Base-by-base conservation (phyloP, 306 rosid genomes). In the Glycine soja region DNA sequence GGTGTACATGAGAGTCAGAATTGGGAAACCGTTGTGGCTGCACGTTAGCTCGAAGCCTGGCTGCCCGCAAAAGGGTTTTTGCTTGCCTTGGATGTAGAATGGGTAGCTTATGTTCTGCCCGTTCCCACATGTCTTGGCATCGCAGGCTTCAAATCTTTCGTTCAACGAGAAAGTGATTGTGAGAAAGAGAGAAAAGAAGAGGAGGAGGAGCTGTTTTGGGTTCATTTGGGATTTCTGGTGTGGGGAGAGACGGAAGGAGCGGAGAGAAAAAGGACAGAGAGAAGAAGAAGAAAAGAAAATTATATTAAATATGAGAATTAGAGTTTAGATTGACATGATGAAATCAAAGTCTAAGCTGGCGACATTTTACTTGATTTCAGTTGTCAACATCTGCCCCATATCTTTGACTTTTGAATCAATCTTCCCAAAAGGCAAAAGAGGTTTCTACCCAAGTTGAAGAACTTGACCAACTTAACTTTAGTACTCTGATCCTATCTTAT, bases 41-140 rank as follows among this genome's bases (percentile, higher is more conserved):
- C 95, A 91, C 2, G 68, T 10, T 40, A 91, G 16, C 0, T 3
- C 12, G n/a, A 89, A 89, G 24, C 88, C 59, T 7, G 88, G 89
- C 30, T 71, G 67, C 3, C 95, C 95, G 7, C 95, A 87, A 8
- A 1, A 82, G 13, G 18, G 0, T 2, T 61, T 0, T 70, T 89
- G 88, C 18, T 0, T 46, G 6, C 43, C 72, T 7, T 0, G 1
- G 7, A 86, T 78, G 81, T 66, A 67, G 48, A 91, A 91, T 0
- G 92, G 92, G 78, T 70, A 91, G 34, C 69, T 76, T 63, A 91
- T 86, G 32, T 10, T 30, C 12, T 43, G 91, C 64, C 46, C 51
- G 0, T 82, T 56, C 0, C 86, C 90, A 14, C 95, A 91, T 18
- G 58, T 42, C 12, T 7, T 12, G 54, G 84, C 84, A 9, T 47